A percentile compares a stretch with the other conserved stretches of the same genome.
phyloP scores from a whole-genome alignment of 768 basidiomycete species.

The Roridomyces roridus region DNA sequence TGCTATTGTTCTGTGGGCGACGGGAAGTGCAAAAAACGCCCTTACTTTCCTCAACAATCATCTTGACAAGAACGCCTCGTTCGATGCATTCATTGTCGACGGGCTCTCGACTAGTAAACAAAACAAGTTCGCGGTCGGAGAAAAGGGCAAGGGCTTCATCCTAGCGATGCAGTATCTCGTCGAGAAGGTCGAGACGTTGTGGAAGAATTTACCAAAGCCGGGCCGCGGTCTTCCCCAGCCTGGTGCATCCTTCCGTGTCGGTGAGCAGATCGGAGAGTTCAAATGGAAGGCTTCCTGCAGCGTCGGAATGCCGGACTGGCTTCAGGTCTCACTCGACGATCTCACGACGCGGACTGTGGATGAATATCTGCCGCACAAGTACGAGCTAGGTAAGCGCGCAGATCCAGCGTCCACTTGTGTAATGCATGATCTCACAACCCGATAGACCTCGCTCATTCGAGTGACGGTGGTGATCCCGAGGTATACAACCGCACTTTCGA shows the following conservation, averaged over 20 bases:
- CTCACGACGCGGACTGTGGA: background rate
- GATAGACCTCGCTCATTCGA: too few relatives aligned
- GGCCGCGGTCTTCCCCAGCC: too few relatives aligned
- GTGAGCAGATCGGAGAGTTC: slow-evolving; percentile 5
- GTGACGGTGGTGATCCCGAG: background rate
- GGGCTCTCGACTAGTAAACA: slow-evolving; percentile 5
- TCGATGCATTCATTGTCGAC: slow-evolving; percentile 3
- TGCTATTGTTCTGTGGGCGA: background rate
- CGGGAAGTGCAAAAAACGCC: background rate
- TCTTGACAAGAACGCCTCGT: background rate
- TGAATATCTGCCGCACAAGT: too few relatives aligned
- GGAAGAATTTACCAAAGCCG: too few relatives aligned
- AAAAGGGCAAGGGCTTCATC: slow-evolving; percentile 13
- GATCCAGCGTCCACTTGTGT: too few relatives aligned
- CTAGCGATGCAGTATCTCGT: background rate
- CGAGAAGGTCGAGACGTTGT: background rate
- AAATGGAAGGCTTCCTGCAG: slow-evolving; percentile 11
- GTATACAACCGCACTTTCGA: background rate
- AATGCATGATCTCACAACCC: too few relatives aligned
- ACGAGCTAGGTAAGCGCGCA: too few relatives aligned
- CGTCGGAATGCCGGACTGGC: background rate
- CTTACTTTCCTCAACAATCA: slow-evolving; percentile 8
- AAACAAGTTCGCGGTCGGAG: slow-evolving; percentile 3
- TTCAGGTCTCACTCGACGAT: slow-evolving; percentile 6
- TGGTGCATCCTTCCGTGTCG: slow-evolving; percentile 4